A percentile compares a stretch with the other conserved stretches of the same genome.
These are phyloP conservation scores for Russula vinacea DNA, from an alignment of 768 basidiomycete species.

Conservation along the genomic window DNA sequence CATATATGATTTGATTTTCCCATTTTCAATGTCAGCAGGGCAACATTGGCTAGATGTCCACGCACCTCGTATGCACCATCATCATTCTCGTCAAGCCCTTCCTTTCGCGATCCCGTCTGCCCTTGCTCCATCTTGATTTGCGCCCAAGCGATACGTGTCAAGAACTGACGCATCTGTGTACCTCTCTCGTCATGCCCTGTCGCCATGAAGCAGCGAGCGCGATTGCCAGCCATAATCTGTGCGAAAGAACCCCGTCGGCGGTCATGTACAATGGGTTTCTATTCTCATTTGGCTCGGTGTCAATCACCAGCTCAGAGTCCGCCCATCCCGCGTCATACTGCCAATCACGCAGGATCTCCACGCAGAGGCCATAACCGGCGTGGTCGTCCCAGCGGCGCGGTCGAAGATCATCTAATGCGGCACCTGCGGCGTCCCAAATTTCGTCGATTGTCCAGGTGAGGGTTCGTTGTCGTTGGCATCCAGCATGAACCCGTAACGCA, in stretches of 20 bases:
- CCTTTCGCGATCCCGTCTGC: conserved; percentile 5
- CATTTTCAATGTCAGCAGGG: conserved; percentile 17
- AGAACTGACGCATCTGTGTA: background rate
- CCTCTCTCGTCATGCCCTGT: conserved; percentile 10
- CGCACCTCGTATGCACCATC: conserved; percentile 19
- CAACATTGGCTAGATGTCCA: conserved; percentile 5
- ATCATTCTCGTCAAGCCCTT: conserved; percentile 1
- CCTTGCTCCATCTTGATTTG: conserved; percentile 23
- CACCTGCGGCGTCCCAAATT: conserved; percentile 32
- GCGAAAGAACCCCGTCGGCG: conserved; percentile 29
- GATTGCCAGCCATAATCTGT: conserved; percentile 25
- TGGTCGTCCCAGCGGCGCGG: conserved; percentile 9
- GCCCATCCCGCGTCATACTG: conserved; percentile 25
- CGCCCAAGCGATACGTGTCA: conserved; percentile 11
- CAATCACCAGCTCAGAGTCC: conserved; percentile 24
- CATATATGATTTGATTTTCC: conserved; percentile 19
- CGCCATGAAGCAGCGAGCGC: conserved; percentile 16
- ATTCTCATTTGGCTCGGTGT: conserved; percentile 12
- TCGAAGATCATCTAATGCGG: conserved; percentile 13
- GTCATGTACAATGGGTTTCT: conserved; percentile 23
- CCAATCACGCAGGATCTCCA: conserved; percentile 28
- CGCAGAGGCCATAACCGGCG: conserved; percentile 12
- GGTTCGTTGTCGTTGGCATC: conserved; percentile 69
- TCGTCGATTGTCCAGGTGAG: conserved; percentile 36
- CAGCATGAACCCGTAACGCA: conserved; percentile 70